Evolutionary conservation across 2,329 filamentous ascomycete species (phyloP), one percentile per base, ranked within the genome.

Genomic region (Colletotrichum chlorophyti): DNA sequence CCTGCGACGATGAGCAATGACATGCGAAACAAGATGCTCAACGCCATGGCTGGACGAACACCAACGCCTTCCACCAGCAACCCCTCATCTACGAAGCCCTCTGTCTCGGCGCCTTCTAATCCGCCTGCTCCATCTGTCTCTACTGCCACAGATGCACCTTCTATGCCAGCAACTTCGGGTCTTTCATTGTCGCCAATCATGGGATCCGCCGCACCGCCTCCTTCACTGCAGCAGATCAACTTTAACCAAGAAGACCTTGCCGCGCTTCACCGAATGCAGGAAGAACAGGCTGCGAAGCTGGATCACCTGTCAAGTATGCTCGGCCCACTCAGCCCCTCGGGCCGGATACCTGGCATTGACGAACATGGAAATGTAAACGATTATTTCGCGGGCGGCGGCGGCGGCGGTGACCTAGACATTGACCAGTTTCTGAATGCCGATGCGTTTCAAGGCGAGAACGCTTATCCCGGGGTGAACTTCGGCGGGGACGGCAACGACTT

Each of bases 261-360:
- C 48, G 83, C 90, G 26, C 80, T 98, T 2, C 86, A 91, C 62
- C 88, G 88, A 38, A 79, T 97, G 66, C 91, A 96, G 69, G 84
- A 86, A 21, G 87, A 94, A 59, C 93, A 97, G 67, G 87, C 90
- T 60, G 83, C 83, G 43, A 89, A 90, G 45, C 89, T 97, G 1
- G 85, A 91, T 61, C 86, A 91, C 57, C 79, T 97, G 9, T 87
- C 87, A 48, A 87, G 85, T 53, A 77, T 92, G 14, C 81, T 97
- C 7, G 88, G 90, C 6, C 93, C 93, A 0, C 80, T 96, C 11
- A 93, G 89, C 66, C 93, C 93, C 0, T 91, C 86, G 0, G 92
- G 91, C 5, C 83, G 84, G 14, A 91, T 96, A 31, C 90, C 91
- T 1, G 91, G 91, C 5, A 72, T 95, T 2, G 78, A 77, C 23